Conservation (phyloP, 2,329 filamentous ascomycete species). For the Tympanopsis confertula region DNA sequence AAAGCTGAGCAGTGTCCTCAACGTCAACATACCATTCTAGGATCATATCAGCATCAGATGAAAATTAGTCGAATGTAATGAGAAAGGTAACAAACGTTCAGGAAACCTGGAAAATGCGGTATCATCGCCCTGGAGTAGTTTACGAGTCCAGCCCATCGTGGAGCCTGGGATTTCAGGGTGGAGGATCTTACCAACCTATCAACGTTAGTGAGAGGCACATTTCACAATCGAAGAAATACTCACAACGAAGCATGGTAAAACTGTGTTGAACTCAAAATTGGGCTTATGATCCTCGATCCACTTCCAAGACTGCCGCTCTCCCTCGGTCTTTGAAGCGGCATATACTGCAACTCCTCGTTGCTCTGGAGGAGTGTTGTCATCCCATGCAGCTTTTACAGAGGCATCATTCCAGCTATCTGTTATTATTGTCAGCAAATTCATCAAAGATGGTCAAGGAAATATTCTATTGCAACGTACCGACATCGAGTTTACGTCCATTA, state of each 20-base stretch:
- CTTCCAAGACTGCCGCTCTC: not conserved
- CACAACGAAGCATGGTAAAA: not conserved
- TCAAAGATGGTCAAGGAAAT: not conserved
- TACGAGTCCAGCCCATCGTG: slow-evolving; percentile 5
- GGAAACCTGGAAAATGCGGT: not conserved
- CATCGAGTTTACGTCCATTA: too few species aligned
- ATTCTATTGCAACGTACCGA: too few species aligned
- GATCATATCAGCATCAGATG: too few species aligned
- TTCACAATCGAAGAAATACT: too few species aligned
- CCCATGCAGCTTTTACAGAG: not conserved
- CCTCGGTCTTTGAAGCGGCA: slow-evolving; percentile 1
- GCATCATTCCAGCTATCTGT: slow-evolving; percentile 1
- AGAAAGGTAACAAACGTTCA: too few species aligned
- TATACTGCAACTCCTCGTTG: not conserved
- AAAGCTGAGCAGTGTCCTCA: too few species aligned
- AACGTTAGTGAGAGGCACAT: not conserved
- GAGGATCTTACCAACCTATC: slow-evolving; percentile 6
- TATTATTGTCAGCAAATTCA: not conserved
- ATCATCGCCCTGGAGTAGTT: slow-evolving; percentile 3
- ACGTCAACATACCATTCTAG: too few species aligned
- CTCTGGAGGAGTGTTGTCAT: not conserved
- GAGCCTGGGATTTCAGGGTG: slow-evolving; percentile 7
- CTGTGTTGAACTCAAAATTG: not conserved
- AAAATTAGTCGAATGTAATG: too few species aligned
- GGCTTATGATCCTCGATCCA: slow-evolving; percentile 1